Evolutionary conservation across 495 filamentous ascomycete species (phyloP), one percentile per base, ranked within the genome.

Genomic region (Neurospora sp.): DNA sequence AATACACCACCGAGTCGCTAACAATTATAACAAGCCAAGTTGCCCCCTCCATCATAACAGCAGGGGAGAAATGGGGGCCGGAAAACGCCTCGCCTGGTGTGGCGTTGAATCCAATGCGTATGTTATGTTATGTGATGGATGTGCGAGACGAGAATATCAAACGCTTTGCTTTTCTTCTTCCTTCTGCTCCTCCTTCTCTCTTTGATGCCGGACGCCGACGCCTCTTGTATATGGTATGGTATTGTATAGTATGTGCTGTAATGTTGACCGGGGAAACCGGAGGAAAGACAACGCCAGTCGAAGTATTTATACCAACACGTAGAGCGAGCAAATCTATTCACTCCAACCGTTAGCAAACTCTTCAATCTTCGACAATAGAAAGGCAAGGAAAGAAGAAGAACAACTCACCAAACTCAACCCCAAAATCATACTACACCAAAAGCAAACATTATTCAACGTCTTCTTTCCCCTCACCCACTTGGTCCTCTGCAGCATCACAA

Each of bases 351-450:
- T 73, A 69, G 70, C 79, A 71, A 79, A 74, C 42, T 21, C 42
- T 0, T 45, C 1, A 10, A 45, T 48, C 43, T 48, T 21, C 38
- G 34, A 39, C 59, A 39, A 72, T 13, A 38, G 62, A 54, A 59
- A 36, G 38, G 36, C 9, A 15, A 66, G n/a, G 24, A 28, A 39
- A 8, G 24, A 62, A 45, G n/a, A 66, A 40, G n/a, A 6, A 39
- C 21, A 21, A 86, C 92, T 85, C 83, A 96, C 92, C 89, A 97
- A 85, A 36, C 91, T 90, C 69, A 98, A 83, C 8, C 96, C 96
- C 73, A 96, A 82, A 74, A 98, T 96, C 94, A 99, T 98, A 9
- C 90, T 93, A 77, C 88, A 91, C 96, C 96, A 99, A 78, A 99
- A 98, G 75, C 94, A 90, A 3, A 94, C 88, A 79, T 99, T 99